Base-by-base conservation (phyloP, 805 yeast genomes). In the Pichia rugopelliculosa region DNA sequence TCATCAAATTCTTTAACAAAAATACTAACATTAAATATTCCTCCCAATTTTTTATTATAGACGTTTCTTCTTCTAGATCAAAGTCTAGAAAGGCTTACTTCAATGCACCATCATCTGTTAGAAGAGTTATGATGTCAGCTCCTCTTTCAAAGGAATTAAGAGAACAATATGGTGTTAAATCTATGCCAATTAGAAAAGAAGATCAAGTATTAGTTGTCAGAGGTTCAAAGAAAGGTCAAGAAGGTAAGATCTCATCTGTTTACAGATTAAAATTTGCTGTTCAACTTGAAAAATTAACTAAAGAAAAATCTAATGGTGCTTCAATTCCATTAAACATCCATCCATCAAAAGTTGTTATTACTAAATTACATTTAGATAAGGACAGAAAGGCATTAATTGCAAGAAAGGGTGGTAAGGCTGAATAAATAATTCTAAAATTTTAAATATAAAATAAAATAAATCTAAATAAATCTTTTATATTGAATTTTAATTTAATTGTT, bases 41-140 rank as follows among this genome's bases (percentile, higher is more conserved):
- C 26, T 47, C 39, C 36, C 2, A 3, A 25, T 21, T 26, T 40
- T 43, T 18, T 51, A 20, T 30, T 42, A 41, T 47, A 86, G 96
- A 93, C 96, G 98, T 93, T 75, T 89, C 99, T 69, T 84, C 95
- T 74, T 90, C 96, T 72, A 93, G 99, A 82, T 86, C 95, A 76
- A 93, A 93, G 85, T 81, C 97, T 75, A 90, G 99, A 87, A 93
- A 93, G 87, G 98, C 98, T 75, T 87, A 93, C 85, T 93, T 93
- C 91, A 79, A 79, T 68, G 95, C 99, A 65, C 95, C 98, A 69
- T 91, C 99, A 61, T 84, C 91, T 63, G 87, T 78, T 70, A 87
- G 97, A 79, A 87, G 98, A 79, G 77, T 75, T 63, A 77, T 93
- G 74, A 79, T 93, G 84, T 86, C 97, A 68, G 98, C 99, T 73